Conservation (phyloP, 768 basidiomycete species). For the Lactarius sanguifluus region DNA sequence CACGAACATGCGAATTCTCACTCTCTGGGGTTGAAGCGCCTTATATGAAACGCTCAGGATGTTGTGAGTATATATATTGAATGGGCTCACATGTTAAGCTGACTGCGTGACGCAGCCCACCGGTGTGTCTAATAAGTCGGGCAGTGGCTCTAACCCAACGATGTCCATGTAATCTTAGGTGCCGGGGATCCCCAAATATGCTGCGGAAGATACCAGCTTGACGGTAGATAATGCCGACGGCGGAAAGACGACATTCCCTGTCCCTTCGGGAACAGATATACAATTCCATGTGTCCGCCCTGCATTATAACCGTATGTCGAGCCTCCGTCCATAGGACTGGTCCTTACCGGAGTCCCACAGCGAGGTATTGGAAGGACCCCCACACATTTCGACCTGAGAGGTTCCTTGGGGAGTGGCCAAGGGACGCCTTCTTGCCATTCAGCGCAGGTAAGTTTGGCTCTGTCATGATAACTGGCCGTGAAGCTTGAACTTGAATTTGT, state of each 20-base stretch:
- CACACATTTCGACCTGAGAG: slow-evolving; percentile 44
- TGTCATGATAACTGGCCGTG: neutral
- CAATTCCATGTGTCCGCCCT: slow-evolving; percentile 41
- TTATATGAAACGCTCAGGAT: slow-evolving; percentile 52
- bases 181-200: slow-evolving; percentile 44
- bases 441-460: slow-evolving; percentile 25
- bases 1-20: neutral
- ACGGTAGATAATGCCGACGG: slow-evolving; percentile 40
- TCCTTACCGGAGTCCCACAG: slow-evolving; percentile 34
- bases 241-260: slow-evolving; percentile 40
- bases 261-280: slow-evolving; percentile 46
- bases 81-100: neutral
- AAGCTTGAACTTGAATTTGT: neutral
- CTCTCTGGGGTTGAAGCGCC: slow-evolving; percentile 36
- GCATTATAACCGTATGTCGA: slow-evolving; percentile 49
- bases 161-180: slow-evolving; percentile 38
- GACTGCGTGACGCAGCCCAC: slow-evolving; percentile 7
- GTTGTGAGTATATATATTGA: slow-evolving; percentile 31
- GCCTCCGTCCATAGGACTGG: neutral
- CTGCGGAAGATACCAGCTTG: slow-evolving; percentile 48
- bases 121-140: slow-evolving; percentile 8
- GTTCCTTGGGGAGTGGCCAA: slow-evolving; percentile 37
- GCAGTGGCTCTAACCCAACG: neutral
- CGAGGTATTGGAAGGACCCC: slow-evolving; percentile 57
- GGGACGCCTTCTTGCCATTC: slow-evolving; percentile 39